These are phyloP conservation scores for Akanthomyces lecanii DNA, from an alignment of 2,329 filamentous ascomycete species.

Conservation along the genomic window DNA sequence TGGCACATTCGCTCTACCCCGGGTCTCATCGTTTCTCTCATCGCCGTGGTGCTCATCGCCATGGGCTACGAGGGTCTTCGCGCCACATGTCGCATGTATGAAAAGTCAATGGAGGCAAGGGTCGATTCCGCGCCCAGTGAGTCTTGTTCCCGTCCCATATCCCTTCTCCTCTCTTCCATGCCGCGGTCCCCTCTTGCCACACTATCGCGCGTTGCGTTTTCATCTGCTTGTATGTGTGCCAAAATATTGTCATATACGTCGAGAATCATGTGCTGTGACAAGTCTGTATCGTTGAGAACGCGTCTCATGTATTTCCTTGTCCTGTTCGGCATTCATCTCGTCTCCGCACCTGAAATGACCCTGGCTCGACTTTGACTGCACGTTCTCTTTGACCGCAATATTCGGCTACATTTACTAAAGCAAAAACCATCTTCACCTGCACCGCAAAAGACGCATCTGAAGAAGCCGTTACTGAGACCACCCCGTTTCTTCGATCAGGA, in stretches of 20 bases:
- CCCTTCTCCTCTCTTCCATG: constrained; percentile 14
- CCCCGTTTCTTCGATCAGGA: constrained; percentile 66
- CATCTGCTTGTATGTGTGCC: neutral
- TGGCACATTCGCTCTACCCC: constrained; percentile 78
- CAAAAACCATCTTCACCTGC: neutral
- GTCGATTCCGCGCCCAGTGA: constrained; percentile 51
- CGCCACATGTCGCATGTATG: constrained; percentile 71
- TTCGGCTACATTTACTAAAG: constrained; percentile 11
- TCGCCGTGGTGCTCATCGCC: constrained; percentile 75
- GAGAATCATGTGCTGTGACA: neutral
- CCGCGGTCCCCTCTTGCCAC: neutral
- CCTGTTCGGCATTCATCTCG: neutral
- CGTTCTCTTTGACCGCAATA: neutral
- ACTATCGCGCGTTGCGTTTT: neutral
- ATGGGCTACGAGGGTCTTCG: constrained; percentile 93
- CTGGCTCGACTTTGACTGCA: neutral
- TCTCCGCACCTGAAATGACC: neutral
- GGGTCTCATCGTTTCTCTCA: constrained; percentile 75
- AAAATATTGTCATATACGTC: neutral
- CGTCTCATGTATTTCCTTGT: neutral
- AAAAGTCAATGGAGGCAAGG: constrained; percentile 49
- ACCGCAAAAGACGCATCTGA: constrained; percentile 2
- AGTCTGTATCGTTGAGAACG: neutral
- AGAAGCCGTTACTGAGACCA: constrained; percentile 54
- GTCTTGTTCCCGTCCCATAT: constrained; percentile 26